Conservation (phyloP, 2,329 filamentous ascomycete species). For the Rosellinia necatrix region DNA sequence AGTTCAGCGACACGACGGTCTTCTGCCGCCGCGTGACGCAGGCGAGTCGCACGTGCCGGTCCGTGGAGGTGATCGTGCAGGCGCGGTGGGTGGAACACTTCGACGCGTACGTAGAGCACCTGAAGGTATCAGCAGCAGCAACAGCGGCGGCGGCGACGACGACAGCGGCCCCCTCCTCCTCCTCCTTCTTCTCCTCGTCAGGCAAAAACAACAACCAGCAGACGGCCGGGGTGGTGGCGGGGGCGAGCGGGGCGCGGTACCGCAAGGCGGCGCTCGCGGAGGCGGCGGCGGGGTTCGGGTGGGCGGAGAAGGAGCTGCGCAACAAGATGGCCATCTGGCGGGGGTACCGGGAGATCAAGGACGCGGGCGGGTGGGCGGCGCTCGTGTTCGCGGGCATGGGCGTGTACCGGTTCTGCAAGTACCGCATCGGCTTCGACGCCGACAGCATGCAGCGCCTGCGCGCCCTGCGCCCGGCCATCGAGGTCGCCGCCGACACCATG, state of each 20-base stretch:
- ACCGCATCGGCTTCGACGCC: constrained; percentile 57
- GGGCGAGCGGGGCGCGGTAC: constrained; percentile 52
- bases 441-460: constrained; percentile 54
- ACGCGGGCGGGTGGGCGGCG: constrained; percentile 59
- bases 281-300: constrained; percentile 57
- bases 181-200: too few relatives aligned
- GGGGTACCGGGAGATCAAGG: constrained; percentile 63
- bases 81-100: constrained; percentile 62
- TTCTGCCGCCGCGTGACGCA: constrained; percentile 43
- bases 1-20: constrained; percentile 40
- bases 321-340: constrained; percentile 58
- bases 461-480: constrained; percentile 51
- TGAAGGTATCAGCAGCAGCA: constrained; percentile 54
- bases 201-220: too few relatives aligned
- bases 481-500: constrained; percentile 57
- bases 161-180: too few relatives aligned
- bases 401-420: constrained; percentile 65
- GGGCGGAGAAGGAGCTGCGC: constrained; percentile 61
- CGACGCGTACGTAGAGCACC: constrained; percentile 49
- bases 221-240: too few relatives aligned
- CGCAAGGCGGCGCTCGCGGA: constrained; percentile 57
- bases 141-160: too few relatives aligned
- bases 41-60: constrained; percentile 57
- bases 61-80: constrained; percentile 63
- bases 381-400: constrained; percentile 62